Evolutionary conservation across 768 basidiomycete species (phyloP).

Genomic region (Cubamyces lactineus): DNA sequence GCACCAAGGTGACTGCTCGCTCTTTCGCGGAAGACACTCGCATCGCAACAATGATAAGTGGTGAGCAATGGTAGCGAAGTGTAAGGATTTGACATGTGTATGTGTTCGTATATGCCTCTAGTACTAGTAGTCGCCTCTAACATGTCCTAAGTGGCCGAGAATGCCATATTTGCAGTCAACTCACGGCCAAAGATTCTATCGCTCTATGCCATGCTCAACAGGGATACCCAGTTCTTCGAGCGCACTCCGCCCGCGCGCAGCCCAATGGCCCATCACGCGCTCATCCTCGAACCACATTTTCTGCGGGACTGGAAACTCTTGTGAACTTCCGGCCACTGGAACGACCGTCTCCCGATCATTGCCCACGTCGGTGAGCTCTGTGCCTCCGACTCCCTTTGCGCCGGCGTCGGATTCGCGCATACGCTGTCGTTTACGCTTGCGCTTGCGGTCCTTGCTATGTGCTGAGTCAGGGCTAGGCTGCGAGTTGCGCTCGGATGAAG

Average conservation of each 20-base stretch:
- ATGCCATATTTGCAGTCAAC: neutral
- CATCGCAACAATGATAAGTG: no score
- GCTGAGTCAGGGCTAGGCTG: neutral
- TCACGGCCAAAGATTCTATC: conserved; percentile 9
- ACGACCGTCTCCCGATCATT: conserved; percentile 19
- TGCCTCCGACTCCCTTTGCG: neutral
- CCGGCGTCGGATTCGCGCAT: neutral
- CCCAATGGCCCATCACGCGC: conserved; percentile 52
- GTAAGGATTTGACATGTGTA: no score
- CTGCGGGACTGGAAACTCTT: neutral
- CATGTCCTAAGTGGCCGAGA: no score
- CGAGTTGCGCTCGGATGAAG: neutral
- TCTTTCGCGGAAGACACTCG: no score
- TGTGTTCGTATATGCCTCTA: no score
- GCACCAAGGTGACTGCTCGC: no score
- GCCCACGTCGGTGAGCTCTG: conserved; percentile 3
- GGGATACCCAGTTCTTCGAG: conserved; percentile 52
- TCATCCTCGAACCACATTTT: conserved; percentile 58
- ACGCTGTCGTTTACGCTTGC: conserved; percentile 18
- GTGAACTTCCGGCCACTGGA: neutral
- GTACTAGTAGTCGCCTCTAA: no score
- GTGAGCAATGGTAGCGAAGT: no score
- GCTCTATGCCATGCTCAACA: conserved; percentile 44
- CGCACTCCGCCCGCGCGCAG: conserved; percentile 50
- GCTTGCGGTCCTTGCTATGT: neutral